phyloP scores from a whole-genome alignment of 2,329 filamentous ascomycete genomes.

The Fusarium graminum region DNA sequence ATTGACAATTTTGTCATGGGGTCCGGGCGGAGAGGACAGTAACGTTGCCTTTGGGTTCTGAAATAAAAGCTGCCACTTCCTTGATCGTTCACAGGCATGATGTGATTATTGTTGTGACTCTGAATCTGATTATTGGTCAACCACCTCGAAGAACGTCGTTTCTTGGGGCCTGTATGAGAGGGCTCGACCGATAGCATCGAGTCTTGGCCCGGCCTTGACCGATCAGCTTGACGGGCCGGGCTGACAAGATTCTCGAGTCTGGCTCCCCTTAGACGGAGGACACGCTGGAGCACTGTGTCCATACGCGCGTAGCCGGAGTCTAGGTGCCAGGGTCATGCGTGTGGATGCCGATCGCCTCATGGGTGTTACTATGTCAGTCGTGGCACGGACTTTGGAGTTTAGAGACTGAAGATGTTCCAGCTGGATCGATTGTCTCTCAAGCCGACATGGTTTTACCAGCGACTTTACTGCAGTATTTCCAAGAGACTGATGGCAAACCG shows the following conservation, averaged over 20 bases:
- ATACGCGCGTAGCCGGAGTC: neutral
- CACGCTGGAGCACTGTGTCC: slow-evolving; percentile 7
- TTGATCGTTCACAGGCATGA: slow-evolving; percentile 1
- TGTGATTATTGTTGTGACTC: neutral
- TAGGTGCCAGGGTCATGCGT: slow-evolving; percentile 2
- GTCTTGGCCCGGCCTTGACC: slow-evolving; percentile 31
- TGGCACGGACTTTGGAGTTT: neutral
- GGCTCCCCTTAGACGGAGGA: slow-evolving; percentile 6
- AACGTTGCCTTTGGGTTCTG: slow-evolving; percentile 4
- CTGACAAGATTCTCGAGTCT: slow-evolving; percentile 16
- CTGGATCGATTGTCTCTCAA: neutral
- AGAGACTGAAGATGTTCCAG: neutral
- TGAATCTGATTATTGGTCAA: neutral
- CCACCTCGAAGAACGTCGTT: slow-evolving; percentile 21
- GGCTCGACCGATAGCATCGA: slow-evolving; percentile 28
- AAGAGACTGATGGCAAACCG: neutral
- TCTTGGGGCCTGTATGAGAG: slow-evolving; percentile 12
- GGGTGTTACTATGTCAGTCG: neutral
- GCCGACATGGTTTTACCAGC: neutral
- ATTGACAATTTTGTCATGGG: slow-evolving; percentile 22
- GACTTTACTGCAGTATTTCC: no score
- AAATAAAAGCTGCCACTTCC: slow-evolving; percentile 12
- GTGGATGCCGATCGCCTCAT: slow-evolving; percentile 4
- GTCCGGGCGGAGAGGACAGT: slow-evolving; percentile 11
- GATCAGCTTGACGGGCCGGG: slow-evolving; percentile 20